Evolutionary conservation across 2,329 filamentous ascomycete species (phyloP).

Genomic region (Fusarium beomiforme): DNA sequence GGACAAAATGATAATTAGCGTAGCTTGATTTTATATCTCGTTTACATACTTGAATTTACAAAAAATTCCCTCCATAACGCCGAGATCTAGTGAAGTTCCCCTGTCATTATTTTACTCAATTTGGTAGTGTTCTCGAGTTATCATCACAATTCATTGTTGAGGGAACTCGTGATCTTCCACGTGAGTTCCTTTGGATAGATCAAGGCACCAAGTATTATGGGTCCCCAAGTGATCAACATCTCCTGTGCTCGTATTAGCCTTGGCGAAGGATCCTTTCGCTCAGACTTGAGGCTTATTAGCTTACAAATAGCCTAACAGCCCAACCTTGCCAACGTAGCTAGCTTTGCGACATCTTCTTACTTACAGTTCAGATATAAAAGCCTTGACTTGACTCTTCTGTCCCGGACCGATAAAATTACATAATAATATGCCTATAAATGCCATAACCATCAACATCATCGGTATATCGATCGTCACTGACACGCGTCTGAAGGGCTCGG

Average conservation of each 20-base stretch:
- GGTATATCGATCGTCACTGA: background rate
- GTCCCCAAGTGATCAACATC: background rate
- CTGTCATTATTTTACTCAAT: background rate
- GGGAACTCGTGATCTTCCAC: background rate
- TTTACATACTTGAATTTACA: too few species aligned
- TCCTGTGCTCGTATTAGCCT: too few species aligned
- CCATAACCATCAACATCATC: background rate
- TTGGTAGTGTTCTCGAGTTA: too few species aligned
- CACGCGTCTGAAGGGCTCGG: background rate
- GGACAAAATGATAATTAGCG: too few species aligned
- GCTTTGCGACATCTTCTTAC: background rate
- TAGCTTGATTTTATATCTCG: too few species aligned
- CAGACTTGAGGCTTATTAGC: background rate
- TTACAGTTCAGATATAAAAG: too few species aligned
- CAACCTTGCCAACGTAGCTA: background rate
- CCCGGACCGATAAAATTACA: background rate
- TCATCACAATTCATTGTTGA: too few species aligned
- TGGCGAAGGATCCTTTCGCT: background rate
- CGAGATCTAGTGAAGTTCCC: accelerated
- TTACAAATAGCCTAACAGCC: too few species aligned
- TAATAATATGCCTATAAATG: background rate
- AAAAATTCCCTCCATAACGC: too few species aligned
- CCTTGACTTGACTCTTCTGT: background rate
- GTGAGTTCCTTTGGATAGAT: background rate
- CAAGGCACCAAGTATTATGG: background rate